Conservation (phyloP, 495 filamentous ascomycete species). For the Amphirosellinia nigrospora region DNA sequence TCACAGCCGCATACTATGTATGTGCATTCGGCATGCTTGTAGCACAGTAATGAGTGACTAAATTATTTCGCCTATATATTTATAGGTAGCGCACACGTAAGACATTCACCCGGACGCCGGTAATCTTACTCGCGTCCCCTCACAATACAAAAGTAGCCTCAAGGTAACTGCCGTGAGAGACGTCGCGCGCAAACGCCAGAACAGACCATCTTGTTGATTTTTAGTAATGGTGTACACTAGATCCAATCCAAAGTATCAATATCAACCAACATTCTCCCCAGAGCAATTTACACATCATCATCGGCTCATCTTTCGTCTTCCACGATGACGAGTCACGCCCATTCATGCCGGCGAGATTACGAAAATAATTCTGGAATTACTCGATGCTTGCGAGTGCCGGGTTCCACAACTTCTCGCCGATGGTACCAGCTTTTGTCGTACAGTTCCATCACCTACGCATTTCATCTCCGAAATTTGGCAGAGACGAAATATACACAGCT, state of each 20-base stretch:
- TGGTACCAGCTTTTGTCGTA: not conserved
- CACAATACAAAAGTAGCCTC: not conserved
- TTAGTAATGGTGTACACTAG: not conserved
- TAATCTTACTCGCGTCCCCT: constrained; percentile 5
- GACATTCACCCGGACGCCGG: not conserved
- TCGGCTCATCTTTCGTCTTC: not conserved
- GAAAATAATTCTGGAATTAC: not conserved
- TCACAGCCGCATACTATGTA: constrained; percentile 15
- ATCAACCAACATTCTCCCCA: not conserved
- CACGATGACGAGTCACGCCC: not conserved
- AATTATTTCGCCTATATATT: constrained; percentile 10
- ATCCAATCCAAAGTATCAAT: not conserved
- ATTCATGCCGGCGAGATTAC: not conserved
- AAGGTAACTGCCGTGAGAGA: not conserved
- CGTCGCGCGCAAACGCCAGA: not conserved
- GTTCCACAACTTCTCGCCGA: not conserved
- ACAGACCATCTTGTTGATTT: not conserved
- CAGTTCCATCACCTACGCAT: not conserved
- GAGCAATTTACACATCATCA: not conserved
- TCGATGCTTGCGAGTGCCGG: not conserved
- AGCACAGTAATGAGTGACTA: constrained; percentile 13
- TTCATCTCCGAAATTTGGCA: not conserved
- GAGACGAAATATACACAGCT: not conserved
- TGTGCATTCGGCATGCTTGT: not conserved
- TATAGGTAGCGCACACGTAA: constrained; percentile 6